These are phyloP conservation scores for Selaginella moellendorffii DNA, from an alignment of 75 land plant species.

Conservation along the genomic window DNA sequence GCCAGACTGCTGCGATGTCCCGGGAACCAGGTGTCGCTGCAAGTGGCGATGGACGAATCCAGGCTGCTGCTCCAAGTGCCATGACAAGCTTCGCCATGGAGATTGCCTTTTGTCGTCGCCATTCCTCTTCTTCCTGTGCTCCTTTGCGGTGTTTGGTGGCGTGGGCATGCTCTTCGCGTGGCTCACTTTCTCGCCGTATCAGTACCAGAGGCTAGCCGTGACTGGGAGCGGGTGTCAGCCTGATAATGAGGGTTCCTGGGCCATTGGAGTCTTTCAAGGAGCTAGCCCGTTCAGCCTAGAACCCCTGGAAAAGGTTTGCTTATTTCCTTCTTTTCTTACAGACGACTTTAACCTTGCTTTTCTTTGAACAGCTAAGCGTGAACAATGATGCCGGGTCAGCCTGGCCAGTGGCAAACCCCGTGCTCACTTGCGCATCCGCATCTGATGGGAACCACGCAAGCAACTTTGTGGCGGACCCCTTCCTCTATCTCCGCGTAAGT, in stretches of 20 bases:
- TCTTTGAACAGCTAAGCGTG: slow-evolving; percentile 45
- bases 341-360: no score
- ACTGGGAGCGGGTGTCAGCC: slow-evolving; percentile 39
- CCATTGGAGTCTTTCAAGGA: slow-evolving; percentile 66
- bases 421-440: slow-evolving; percentile 61
- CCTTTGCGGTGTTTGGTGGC: slow-evolving; percentile 22
- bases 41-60: no score
- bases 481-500: slow-evolving; percentile 54
- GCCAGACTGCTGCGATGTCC: no score
- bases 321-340: neutral
- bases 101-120: slow-evolving; percentile 26
- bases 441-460: slow-evolving; percentile 54
- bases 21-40: slow-evolving; percentile 42
- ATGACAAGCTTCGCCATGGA: slow-evolving; percentile 12
- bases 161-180: slow-evolving; percentile 34
- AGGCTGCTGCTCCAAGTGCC: no score
- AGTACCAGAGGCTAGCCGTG: neutral
- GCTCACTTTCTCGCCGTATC: slow-evolving; percentile 28
- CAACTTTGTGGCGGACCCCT: slow-evolving; percentile 93
- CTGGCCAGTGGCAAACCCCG: slow-evolving; percentile 94
- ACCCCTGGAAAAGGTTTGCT: slow-evolving; percentile 55
- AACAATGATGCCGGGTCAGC: slow-evolving; percentile 43
- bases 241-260: slow-evolving; percentile 81
- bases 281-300: slow-evolving; percentile 47
- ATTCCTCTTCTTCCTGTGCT: slow-evolving; percentile 23